Base-by-base conservation (phyloP, 176 grass and related monocot species). In the Ensete ventricosum region DNA sequence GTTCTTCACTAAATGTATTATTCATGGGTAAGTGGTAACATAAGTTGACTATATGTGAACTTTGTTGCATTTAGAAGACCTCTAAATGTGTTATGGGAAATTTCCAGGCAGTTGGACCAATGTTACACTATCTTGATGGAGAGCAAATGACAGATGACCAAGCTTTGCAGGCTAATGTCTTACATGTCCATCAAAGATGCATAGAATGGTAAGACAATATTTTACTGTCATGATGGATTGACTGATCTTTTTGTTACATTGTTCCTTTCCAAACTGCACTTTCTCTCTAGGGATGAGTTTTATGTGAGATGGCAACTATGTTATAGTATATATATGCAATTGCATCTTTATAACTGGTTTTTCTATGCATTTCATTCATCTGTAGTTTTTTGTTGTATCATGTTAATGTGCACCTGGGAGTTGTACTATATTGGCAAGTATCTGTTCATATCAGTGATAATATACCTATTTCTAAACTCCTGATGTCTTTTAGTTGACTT, bases 131-230 rank as follows among this genome's bases (percentile, higher is more conserved):
- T 87, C 73, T 89, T 50, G 34, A 85, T 23, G 88, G 88, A 54
- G 51, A 77, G 24, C 90, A 80, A 81, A n/a, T 98, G 74, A 34
- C 57, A 55, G 80, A 80, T 73, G 69, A 79, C 51, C 81, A 84
- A 89, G 88, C 90, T 14, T 91, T 68, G 76, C 87, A 87, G 81
- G 77, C 82, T n/a, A 84, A 85, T 54, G 85, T 88, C 82, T 72
- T 86, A 24, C 90, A 98, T 84, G 88, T 88, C 5, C 95, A 98
- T 72, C 88, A 98, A 66, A 98, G 89, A 89, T 98, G 95, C 50
- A 82, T 91, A 80, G 90, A 98, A 93, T 98, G 95, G 95, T 93
- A 91, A 20, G 34, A 43, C 34, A 43, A 43, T 5, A 43, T 43
- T 43, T 43, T 43, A 43, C 34, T 43, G 34, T 43, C 34, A 43